phyloP scores from a whole-genome alignment of 2,329 filamentous ascomycete genomes.

The Sporothrix pallida region DNA sequence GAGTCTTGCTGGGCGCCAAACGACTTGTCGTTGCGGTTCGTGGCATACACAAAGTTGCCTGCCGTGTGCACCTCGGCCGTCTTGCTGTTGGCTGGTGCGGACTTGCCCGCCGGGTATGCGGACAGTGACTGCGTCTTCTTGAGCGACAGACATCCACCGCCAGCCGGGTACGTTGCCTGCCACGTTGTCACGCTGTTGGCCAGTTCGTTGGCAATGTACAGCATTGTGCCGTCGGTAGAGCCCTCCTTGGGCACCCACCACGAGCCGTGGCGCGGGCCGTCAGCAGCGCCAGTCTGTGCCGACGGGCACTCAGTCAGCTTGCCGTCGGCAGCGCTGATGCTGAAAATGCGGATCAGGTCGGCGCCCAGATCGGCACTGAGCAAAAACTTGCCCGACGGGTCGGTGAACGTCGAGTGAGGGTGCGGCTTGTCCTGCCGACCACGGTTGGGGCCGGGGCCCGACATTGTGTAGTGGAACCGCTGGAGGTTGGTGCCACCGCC shows the following conservation, averaged over 20 bases:
- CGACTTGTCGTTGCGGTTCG: slow-evolving; percentile 66
- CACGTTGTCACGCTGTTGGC: slow-evolving; percentile 57
- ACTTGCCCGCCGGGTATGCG: slow-evolving; percentile 53
- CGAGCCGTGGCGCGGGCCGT: slow-evolving; percentile 59
- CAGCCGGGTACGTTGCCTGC: slow-evolving; percentile 51
- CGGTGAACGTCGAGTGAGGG: slow-evolving; percentile 58
- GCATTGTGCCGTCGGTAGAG: slow-evolving; percentile 41
- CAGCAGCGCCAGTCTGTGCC: slow-evolving; percentile 51
- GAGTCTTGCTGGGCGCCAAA: slow-evolving; percentile 63
- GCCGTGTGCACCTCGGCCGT: slow-evolving; percentile 60
- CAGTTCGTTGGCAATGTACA: slow-evolving; percentile 53
- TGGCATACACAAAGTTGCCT: slow-evolving; percentile 63
- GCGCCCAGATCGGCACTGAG: slow-evolving; percentile 61
- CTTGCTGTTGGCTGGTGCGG: slow-evolving; percentile 54
- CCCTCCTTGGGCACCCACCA: slow-evolving; percentile 52
- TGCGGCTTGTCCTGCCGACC: slow-evolving; percentile 61
- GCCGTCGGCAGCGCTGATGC: slow-evolving; percentile 53
- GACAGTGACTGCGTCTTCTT: slow-evolving; percentile 53
- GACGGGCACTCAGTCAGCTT: slow-evolving; percentile 53
- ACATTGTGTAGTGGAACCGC: slow-evolving; percentile 51
- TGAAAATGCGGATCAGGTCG: slow-evolving; percentile 60
- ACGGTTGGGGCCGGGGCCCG: slow-evolving; percentile 50
- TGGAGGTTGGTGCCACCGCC: slow-evolving; percentile 43
- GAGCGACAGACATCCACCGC: slow-evolving; percentile 53
- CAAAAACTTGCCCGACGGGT: slow-evolving; percentile 56